Evolutionary conservation across 306 rosid genomes (phyloP).

Genomic region (Abrus precatorius): DNA sequence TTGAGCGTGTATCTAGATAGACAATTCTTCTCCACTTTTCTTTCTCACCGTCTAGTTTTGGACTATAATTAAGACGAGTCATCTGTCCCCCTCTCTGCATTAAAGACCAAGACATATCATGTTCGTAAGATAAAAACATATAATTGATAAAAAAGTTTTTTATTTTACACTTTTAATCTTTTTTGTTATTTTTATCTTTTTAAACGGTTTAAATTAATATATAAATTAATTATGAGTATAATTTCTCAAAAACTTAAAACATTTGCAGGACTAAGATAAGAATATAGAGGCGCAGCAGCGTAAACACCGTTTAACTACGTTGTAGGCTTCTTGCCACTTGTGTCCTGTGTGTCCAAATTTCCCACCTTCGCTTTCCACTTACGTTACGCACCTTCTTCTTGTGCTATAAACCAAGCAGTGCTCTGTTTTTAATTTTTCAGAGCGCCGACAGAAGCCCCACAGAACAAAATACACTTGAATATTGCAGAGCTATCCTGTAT

Average conservation of each 20-base stretch:
- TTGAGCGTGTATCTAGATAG: background rate
- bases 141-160: no score
- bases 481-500: no score
- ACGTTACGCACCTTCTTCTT: constrained; percentile 16
- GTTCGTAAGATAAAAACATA: no score
- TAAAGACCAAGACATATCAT: background rate
- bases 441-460: constrained; percentile 5
- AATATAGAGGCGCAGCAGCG: background rate
- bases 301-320: constrained; percentile 9
- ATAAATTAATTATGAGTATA: no score
- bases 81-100: background rate
- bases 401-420: background rate
- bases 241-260: background rate
- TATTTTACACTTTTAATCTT: no score
- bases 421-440: background rate
- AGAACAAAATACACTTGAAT: background rate
- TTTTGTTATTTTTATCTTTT: no score
- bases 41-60: background rate
- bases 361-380: background rate
- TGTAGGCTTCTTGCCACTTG: constrained; percentile 32
- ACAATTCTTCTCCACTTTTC: background rate
- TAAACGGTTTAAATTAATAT: no score
- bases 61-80: background rate
- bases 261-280: background rate
- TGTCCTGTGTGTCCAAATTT: constrained; percentile 38